Conservation (phyloP, 2,329 filamentous ascomycete genomes). For the Exophiala lecanii-corni region DNA sequence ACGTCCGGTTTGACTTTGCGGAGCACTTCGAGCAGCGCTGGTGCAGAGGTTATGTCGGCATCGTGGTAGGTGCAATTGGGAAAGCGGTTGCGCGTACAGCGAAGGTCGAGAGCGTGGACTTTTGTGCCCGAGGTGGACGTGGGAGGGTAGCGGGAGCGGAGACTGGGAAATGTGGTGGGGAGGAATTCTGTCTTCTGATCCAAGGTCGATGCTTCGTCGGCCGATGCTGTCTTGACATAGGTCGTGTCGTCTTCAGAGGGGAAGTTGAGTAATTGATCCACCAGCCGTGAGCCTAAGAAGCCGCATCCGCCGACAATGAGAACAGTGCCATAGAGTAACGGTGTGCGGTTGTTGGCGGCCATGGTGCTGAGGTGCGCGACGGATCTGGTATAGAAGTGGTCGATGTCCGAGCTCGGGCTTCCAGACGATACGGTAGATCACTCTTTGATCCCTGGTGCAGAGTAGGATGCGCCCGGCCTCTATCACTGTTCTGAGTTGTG, state of each 20-base stretch:
- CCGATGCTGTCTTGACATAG: conserved; percentile 28
- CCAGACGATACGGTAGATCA: no score
- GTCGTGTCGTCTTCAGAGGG: conserved; percentile 38
- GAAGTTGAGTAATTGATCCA: conserved; percentile 65
- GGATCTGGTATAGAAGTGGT: not conserved
- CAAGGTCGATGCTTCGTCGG: conserved; percentile 27
- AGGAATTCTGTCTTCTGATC: conserved; percentile 34
- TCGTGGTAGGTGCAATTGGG: conserved; percentile 64
- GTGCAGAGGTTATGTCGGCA: conserved; percentile 69
- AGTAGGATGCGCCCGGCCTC: no score
- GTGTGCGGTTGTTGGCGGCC: conserved; percentile 21
- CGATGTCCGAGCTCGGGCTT: no score
- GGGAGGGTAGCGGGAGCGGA: conserved; percentile 38
- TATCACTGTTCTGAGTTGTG: no score
- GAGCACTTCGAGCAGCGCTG: conserved; percentile 60
- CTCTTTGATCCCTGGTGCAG: no score
- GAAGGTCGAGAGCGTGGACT: conserved; percentile 69
- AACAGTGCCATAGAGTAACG: conserved; percentile 59
- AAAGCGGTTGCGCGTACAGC: conserved; percentile 63
- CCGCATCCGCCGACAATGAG: conserved; percentile 79
- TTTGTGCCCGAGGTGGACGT: conserved; percentile 41
- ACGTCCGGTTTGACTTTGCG: conserved; percentile 66
- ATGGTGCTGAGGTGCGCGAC: conserved; percentile 10
- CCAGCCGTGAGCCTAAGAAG: conserved; percentile 78
- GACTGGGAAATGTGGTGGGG: conserved; percentile 35